These are phyloP conservation scores for Phytophthora sp. DNA, from an alignment of 352 stramenopile species.

Conservation along the genomic window DNA sequence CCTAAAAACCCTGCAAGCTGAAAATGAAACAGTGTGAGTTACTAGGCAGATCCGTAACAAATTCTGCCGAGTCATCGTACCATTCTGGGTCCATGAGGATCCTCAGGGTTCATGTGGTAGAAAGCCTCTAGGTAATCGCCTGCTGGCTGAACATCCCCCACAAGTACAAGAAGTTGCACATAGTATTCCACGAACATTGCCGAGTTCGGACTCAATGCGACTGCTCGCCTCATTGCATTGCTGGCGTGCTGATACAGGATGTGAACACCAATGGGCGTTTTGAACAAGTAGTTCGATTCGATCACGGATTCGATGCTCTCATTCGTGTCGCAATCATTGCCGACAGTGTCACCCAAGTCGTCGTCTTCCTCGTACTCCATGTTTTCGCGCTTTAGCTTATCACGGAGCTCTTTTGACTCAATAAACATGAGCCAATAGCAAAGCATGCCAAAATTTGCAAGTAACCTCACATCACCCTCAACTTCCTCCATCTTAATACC, in stretches of 20 bases:
- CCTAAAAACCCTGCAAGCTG: constrained; percentile 52
- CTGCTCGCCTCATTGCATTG: constrained; percentile 61
- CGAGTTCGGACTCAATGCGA: constrained; percentile 59
- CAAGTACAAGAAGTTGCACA: constrained; percentile 70
- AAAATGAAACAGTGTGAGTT: constrained; percentile 2
- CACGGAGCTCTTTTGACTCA: constrained; percentile 71
- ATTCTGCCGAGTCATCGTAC: constrained; percentile 38
- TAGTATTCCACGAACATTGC: constrained; percentile 77
- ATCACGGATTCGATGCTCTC: constrained; percentile 52
- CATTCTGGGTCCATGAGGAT: constrained; percentile 75
- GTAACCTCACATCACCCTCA: constrained; percentile 61
- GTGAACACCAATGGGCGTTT: constrained; percentile 66
- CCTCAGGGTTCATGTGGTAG: constrained; percentile 56
- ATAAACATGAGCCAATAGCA: constrained; percentile 88
- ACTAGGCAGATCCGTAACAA: constrained; percentile 8
- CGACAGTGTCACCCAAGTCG: constrained; percentile 17
- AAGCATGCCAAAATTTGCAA: constrained; percentile 77
- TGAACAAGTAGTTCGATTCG: constrained; percentile 67
- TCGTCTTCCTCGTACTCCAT: constrained; percentile 35
- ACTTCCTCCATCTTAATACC: constrained; percentile 40
- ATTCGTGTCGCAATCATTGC: constrained; percentile 11
- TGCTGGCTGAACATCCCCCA: constrained; percentile 59
- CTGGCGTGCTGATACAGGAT: constrained; percentile 78
- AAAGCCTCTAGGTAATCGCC: constrained; percentile 81
- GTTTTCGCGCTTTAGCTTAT: constrained; percentile 47